Base-by-base conservation (phyloP, 805 yeast genomes). In the Nakazawaea sp. region DNA sequence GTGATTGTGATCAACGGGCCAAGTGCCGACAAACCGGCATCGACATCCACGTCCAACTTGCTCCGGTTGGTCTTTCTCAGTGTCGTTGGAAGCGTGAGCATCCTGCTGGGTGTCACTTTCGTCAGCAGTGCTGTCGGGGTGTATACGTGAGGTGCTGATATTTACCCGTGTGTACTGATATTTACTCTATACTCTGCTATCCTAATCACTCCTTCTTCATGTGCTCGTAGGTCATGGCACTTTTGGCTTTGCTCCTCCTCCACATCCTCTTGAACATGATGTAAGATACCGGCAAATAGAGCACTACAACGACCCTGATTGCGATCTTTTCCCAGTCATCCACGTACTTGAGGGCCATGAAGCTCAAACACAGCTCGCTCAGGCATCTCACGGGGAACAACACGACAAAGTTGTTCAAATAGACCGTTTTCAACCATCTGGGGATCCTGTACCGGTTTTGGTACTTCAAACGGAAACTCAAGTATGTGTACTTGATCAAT, bases 61-160 rank as follows among this genome's bases (percentile, higher is more conserved):
- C 9, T 31, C 3, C 33, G 18, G 19, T 36, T 40, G 37, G 27
- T 40, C 18, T 25, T 36, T n/a, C 18, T 35, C 56, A 52, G 33
- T 26, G 21, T 26, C 5, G 7, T 68, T 41, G 62, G 44, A 48
- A 38, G 56, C 47, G 16, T 49, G 42, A 26, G 50, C 53, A 30
- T 32, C 16, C 43, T 44, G 2, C 58, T 58, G 40, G 56, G 62
- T 3, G 40, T 48, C 7, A 32, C 55, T 18, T 55, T 53, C 15
- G 35, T 55, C 10, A 46, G 62, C 19, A 56, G 58, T 10, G 42
- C 43, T 24, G 51, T 55, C 31, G 64, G 62, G 8, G 58, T 58
- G 9, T 55, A 54, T 32, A 43, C 60, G 18, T 57, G 16, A 34
- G 13, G 10, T 12, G 18, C n/a, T 16, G 19, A 13, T n/a, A 7